Base-by-base conservation (phyloP, 2,329 filamentous ascomycete genomes). In the Penicillium corylophilum region DNA sequence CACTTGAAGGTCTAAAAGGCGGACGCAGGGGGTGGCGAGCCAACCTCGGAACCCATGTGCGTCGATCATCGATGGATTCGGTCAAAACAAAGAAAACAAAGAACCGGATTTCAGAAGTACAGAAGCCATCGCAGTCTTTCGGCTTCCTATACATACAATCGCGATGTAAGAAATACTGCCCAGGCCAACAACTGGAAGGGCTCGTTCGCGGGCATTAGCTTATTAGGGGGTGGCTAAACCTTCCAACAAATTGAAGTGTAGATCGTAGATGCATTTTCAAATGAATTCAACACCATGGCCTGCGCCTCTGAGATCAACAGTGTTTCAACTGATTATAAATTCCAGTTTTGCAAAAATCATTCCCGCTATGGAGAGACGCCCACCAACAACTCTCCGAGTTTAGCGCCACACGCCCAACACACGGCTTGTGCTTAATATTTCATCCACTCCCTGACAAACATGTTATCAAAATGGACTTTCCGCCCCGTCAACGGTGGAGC, bases 1-100 rank as follows among this genome's bases (percentile, higher is more conserved):
- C 29, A n/a, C 15, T 33, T 10, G 12, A 16, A 45, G 43, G 46
- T 53, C 43, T 44, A 53, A 42, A 39, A 38, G 39, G 48, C 33
- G 40, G 51, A 54, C 44, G 51, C 47, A 54, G 48, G 51, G 51
- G 48, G 44, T 22, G 35, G 35, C 35, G 35, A 38, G 20, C 35
- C 33, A 35, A 35, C n/a, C n/a, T n/a, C n/a, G n/a, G n/a, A n/a
- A n/a, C 6, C 41, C 41, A 44, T 46, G 48, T 51, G 48, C 23
- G 47, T 50, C 47, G 43, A 53, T 53, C 51, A 31, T 42, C 36
- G 31, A 31, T 39, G 23, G 38, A 46, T 40, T 50, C 29, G 18
- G 36, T 43, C 16, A n/a, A n/a, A n/a, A n/a, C n/a, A n/a, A n/a
- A n/a, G n/a, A n/a, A 4, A 2, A 43, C 45, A 46, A 44, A 48